Evolutionary conservation across 768 basidiomycete species (phyloP), one percentile per base, ranked within the genome.

Genomic region (Leccinum rimulosum): DNA sequence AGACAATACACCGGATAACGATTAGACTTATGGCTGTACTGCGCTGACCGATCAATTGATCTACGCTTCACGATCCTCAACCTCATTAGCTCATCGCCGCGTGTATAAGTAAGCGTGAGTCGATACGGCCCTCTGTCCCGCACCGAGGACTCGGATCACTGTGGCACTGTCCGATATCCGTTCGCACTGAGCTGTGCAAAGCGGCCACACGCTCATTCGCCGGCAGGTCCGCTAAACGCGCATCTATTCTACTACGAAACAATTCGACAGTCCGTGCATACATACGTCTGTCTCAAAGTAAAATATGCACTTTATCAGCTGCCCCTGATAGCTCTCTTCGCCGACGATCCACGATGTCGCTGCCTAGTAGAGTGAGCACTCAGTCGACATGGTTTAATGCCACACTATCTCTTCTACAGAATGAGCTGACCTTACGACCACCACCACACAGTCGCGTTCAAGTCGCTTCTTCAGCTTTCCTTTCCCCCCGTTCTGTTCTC

Each of bases 401-500:
- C 62, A 22, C 22, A 22, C 22, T 22, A 11, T 47, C 53, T 62
- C 59, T 53, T 54, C 7, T 52, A 22, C 11, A 10, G 27, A 28
- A 17, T 33, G 25, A 43, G 2, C 50, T 59, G 53, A 69, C 27
- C 8, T 6, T n/a, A 6, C 3, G 9, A 7, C 22, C 52, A 64
- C 66, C 59, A 6, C 33, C 48, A 33, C 17, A 14, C 50, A 73
- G 75, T 55, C 12, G 74, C 74, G 0, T 70, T 80, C 52, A 72
- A 65, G 31, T 73, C 77, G 5, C 70, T 79, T 10, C 40, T 81
- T 50, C 73, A 76, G 1, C 71, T 38, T n/a, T 9, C 17, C 6
- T 4, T 40, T 40, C 6, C 7, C 15, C 6, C 17, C 17, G 3
- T 40, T n/a, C 38, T 1, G 38, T 40, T 40, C 38, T 8, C 38